Evolutionary conservation across 495 filamentous ascomycete species (phyloP), one percentile per base, ranked within the genome.

Genomic region (Daldinia concentrica): DNA sequence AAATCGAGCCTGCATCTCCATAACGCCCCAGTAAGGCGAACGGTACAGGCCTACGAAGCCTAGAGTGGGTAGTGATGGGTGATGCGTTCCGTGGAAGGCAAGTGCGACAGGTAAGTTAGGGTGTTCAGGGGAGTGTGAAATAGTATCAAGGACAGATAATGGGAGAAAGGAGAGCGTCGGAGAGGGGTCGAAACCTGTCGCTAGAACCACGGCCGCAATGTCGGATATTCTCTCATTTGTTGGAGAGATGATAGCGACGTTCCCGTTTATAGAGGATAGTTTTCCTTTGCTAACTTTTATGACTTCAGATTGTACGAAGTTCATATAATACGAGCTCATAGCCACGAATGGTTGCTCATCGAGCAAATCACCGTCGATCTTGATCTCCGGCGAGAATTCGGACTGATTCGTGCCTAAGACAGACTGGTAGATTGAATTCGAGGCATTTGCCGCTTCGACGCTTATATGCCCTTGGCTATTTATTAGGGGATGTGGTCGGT

Each of bases 31-130:
- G 78, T 91, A 97, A 0, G 93, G 92, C 1, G 92, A 91, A 37
- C 92, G 87, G 76, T 97, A 95, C 78, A 95, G 91, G 4, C 94
- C 94, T 0, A 96, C 89, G 66, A 97, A 97, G 0, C 91, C 92
- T 0, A 95, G 79, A 22, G 87, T 86, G 0, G 89, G 86, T 1
- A 94, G 74, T 4, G 79, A 78, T 0, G 84, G 82, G 70, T 90
- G 88, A 36, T 89, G 81, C 4, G 87, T 90, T 17, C 85, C 84
- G 64, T 89, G 88, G 52, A 90, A 87, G 50, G 90, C 89, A 3
- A 97, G 81, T 0, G 92, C 84, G 3, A 93, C 76, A 0, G 93
- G 92, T 9, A 92, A 82, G 68, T 89, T 87, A 11, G 84, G 74
- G 60, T 90, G 84, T 1, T 73, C 63, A 1, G 84, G 68, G 36